Evolutionary conservation across 2,329 filamentous ascomycete species (phyloP).

Genomic region (Xylaria sp.): DNA sequence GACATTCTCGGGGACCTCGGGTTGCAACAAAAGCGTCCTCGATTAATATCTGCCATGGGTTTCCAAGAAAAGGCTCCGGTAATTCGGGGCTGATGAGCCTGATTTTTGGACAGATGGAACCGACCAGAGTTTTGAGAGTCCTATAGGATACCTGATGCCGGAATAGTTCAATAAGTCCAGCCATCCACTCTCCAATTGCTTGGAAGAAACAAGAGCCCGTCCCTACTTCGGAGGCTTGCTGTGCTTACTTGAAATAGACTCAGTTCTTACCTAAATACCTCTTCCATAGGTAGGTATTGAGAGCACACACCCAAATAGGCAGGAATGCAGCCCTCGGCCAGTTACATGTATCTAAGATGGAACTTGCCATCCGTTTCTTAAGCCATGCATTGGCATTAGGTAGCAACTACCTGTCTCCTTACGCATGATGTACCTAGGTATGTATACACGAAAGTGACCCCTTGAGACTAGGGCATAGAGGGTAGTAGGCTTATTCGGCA

Average conservation of each 20-base stretch:
- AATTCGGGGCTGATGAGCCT: not conserved
- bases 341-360: too few species aligned
- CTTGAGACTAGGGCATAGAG: too few species aligned
- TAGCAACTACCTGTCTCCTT: too few species aligned
- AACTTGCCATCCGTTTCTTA: too few species aligned
- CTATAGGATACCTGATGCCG: not conserved
- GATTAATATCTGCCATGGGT: slow-evolving; percentile 35
- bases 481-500: too few species aligned
- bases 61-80: slow-evolving; percentile 16
- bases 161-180: slow-evolving; percentile 10
- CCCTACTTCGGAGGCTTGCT: not conserved
- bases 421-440: too few species aligned
- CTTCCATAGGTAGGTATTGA: not conserved
- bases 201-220: not conserved
- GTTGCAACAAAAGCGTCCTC: slow-evolving; percentile 23
- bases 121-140: not conserved
- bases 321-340: too few species aligned
- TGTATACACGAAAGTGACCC: too few species aligned
- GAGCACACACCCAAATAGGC: too few species aligned
- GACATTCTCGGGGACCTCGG: slow-evolving; percentile 33
- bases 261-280: not conserved
- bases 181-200: not conserved
- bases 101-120: not conserved
- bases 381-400: too few species aligned
- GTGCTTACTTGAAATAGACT: not conserved